Conservation (phyloP, 345 rosid species). For the Abelmoschus esculentus region DNA sequence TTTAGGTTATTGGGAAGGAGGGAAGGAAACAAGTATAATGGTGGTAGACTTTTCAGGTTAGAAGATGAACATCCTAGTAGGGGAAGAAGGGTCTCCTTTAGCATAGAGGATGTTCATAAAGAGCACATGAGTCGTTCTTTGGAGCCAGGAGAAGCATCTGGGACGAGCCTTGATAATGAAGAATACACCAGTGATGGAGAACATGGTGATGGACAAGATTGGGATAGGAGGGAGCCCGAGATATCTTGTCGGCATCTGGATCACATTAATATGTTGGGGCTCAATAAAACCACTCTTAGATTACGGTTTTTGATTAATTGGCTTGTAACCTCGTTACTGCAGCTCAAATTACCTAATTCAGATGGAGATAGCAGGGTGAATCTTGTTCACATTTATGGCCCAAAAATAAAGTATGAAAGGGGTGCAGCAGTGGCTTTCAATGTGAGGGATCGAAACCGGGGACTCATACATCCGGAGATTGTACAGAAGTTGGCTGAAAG, state of each 20-base stretch:
- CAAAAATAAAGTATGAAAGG: slow-evolving; percentile 91
- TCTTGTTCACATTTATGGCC: slow-evolving; percentile 92
- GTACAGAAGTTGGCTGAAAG: slow-evolving; percentile 91
- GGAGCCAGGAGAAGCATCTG: slow-evolving; percentile 65
- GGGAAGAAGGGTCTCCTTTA: slow-evolving; percentile 88
- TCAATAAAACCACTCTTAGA: slow-evolving; percentile 79
- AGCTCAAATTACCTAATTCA: slow-evolving; percentile 56
- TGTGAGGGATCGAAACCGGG: slow-evolving; percentile 57
- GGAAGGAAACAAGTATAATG: slow-evolving; percentile 58
- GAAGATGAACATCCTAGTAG: slow-evolving; percentile 81
- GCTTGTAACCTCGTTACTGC: slow-evolving; percentile 93
- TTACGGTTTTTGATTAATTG: slow-evolving; percentile 83
- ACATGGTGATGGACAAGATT: slow-evolving; percentile 57
- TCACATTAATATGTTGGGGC: slow-evolving; percentile 91
- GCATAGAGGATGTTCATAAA: slow-evolving; percentile 57
- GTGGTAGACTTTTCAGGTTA: slow-evolving; percentile 62
- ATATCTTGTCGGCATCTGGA: slow-evolving; percentile 69
- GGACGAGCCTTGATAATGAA: slow-evolving; percentile 57
- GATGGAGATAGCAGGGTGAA: slow-evolving; percentile 46
- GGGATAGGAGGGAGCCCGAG: slow-evolving; percentile 90
- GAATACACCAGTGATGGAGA: slow-evolving; percentile 70
- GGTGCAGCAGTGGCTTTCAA: slow-evolving; percentile 97
- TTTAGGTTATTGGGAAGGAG: slow-evolving; percentile 88
- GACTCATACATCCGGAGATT: slow-evolving; percentile 75
- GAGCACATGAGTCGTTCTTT: slow-evolving; percentile 33